Evolutionary conservation across 2,329 filamentous ascomycete genomes (phyloP).

Genomic region (Trichothecium sympodiale): DNA sequence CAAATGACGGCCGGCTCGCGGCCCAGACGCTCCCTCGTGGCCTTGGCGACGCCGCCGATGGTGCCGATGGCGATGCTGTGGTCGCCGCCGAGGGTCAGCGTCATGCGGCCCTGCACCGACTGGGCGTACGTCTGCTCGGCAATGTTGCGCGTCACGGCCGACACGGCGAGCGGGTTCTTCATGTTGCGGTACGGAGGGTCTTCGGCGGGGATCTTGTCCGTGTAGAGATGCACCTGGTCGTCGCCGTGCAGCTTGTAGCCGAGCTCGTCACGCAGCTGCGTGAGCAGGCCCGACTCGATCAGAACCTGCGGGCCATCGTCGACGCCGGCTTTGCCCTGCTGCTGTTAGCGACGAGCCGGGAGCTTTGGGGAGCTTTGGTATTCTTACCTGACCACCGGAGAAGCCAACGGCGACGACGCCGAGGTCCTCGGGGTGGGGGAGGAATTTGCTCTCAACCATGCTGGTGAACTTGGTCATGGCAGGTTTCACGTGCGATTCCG

Average conservation of each 20-base stretch:
- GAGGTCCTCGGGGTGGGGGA: slow-evolving; percentile 66
- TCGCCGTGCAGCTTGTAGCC: slow-evolving; percentile 84
- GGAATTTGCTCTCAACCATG: slow-evolving; percentile 58
- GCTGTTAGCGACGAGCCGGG: neutral
- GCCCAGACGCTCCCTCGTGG: slow-evolving; percentile 68
- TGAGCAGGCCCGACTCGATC: slow-evolving; percentile 77
- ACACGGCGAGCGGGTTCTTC: slow-evolving; percentile 86
- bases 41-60: slow-evolving; percentile 76
- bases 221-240: slow-evolving; percentile 69
- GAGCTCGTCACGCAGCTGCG: slow-evolving; percentile 73
- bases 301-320: slow-evolving; percentile 84
- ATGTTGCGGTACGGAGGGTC: slow-evolving; percentile 82
- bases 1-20: slow-evolving; percentile 91
- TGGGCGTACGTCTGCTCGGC: slow-evolving; percentile 80
- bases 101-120: slow-evolving; percentile 71
- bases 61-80: slow-evolving; percentile 95
- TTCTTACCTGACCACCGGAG: slow-evolving; percentile 87
- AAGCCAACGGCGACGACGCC: slow-evolving; percentile 93
- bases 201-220: slow-evolving; percentile 56
- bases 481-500: neutral
- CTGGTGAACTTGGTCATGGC: slow-evolving; percentile 22
- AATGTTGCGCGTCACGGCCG: slow-evolving; percentile 71
- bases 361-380: neutral
- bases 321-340: slow-evolving; percentile 77
- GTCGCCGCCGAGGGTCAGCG: slow-evolving; percentile 89